Percentiles rank a stretch among this genome's conserved stretches.
Evolutionary conservation across 108 stramenopile genomes (phyloP).

Genomic region (Mayamaea pseudoterrestris): DNA sequence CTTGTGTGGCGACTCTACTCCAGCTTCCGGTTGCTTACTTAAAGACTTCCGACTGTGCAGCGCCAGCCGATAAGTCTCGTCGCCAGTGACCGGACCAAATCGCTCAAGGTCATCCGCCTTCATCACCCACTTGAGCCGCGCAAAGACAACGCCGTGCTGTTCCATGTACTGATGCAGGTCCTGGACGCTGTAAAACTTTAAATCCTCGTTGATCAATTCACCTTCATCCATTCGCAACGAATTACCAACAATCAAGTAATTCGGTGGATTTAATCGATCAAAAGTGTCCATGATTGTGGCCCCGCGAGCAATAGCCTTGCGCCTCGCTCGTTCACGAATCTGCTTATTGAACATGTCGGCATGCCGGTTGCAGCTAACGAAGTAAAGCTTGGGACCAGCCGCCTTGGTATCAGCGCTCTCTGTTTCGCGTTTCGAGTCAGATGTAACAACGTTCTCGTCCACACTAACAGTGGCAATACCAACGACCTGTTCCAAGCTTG

Average conservation of each 20-base stretch:
- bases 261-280: not conserved
- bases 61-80: not conserved
- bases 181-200: not conserved
- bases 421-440: too few relatives aligned
- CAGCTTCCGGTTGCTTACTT: not conserved
- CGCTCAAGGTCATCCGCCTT: not conserved
- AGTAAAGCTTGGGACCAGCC: too few relatives aligned
- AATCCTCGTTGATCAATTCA: not conserved
- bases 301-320: too few relatives aligned
- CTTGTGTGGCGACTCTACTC: not conserved
- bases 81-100: not conserved
- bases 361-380: too few relatives aligned
- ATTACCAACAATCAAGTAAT: not conserved
- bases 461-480: too few relatives aligned
- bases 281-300: not conserved
- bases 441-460: too few relatives aligned
- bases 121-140: not conserved
- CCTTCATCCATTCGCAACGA: not conserved
- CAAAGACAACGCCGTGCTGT: constrained; percentile 3
- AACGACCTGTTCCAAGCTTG: too few relatives aligned
- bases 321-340: too few relatives aligned
- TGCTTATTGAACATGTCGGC: too few relatives aligned
- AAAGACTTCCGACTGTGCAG: not conserved
- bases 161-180: constrained; percentile 1
- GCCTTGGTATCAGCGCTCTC: too few relatives aligned